Percentiles rank a stretch among this genome's conserved stretches.
phyloP scores from a whole-genome alignment of 208 protist genomes.

The Trypanosoma grayi region DNA sequence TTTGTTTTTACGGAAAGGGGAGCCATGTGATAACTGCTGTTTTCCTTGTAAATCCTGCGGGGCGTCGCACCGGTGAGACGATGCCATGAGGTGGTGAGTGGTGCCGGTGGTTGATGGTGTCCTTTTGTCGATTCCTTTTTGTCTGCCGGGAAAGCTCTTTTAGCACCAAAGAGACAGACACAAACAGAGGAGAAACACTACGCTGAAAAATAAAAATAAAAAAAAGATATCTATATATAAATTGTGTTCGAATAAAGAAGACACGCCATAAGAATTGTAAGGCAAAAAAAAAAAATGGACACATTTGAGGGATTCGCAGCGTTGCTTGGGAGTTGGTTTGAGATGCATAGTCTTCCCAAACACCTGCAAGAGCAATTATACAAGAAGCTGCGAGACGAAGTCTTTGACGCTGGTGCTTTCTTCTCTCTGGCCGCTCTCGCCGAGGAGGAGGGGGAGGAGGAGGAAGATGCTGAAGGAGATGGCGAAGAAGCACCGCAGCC shows the following conservation, averaged over 20 bases:
- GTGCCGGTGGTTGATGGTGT: no score
- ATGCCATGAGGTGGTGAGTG: no score
- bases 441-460: conserved; percentile 19
- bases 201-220: no score
- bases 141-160: no score
- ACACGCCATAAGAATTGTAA: neutral
- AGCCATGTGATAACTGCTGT: no score
- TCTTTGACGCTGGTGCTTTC: conserved; percentile 37
- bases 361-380: conserved; percentile 31
- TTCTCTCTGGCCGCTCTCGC: conserved; percentile 35
- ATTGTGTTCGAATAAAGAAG: neutral
- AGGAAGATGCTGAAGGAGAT: conserved; percentile 4
- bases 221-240: neutral
- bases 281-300: conserved; percentile 2
- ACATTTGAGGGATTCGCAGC: conserved; percentile 33
- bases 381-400: conserved; percentile 34
- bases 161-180: conserved; percentile 6
- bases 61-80: no score
- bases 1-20: conserved; percentile 18
- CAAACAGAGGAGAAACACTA: conserved; percentile 1
- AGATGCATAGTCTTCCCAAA: conserved; percentile 25
- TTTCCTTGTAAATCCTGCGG: neutral
- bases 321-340: conserved; percentile 38
- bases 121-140: no score
- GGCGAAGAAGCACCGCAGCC: neutral